Percentiles rank a stretch among this genome's conserved stretches.
phyloP scores from a whole-genome alignment of 495 filamentous ascomycete genomes.

The Baudoinia panamericana region DNA sequence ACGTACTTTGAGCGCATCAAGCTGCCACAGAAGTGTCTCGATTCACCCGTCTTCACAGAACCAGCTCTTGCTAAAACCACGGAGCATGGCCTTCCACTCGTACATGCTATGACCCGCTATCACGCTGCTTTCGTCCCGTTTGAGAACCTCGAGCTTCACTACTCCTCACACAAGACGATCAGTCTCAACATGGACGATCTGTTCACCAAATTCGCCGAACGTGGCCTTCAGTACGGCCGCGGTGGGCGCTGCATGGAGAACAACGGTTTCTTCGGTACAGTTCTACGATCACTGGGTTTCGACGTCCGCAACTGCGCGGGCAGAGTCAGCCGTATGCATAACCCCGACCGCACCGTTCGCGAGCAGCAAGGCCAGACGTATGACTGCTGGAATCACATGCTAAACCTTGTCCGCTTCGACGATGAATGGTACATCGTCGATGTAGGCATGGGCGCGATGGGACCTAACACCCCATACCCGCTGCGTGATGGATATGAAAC shows the following conservation, averaged over 20 bases:
- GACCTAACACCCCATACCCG: constrained; percentile 29
- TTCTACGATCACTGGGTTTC: constrained; percentile 52
- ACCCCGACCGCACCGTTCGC: constrained; percentile 3
- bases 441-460: constrained; percentile 57
- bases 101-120: constrained; percentile 9
- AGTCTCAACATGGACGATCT: constrained; percentile 44
- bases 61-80: constrained; percentile 5
- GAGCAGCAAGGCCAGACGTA: constrained; percentile 14
- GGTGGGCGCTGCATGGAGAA: constrained; percentile 74
- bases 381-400: constrained; percentile 48
- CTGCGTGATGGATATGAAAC: constrained; percentile 13
- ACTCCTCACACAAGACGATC: constrained; percentile 40
- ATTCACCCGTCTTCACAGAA: constrained; percentile 4
- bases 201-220: constrained; percentile 50
- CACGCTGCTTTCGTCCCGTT: constrained; percentile 43
- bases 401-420: constrained; percentile 50
- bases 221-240: constrained; percentile 31
- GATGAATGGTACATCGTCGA: constrained; percentile 47
- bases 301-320: constrained; percentile 23
- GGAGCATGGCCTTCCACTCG: constrained; percentile 14
- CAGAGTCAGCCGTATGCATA: constrained; percentile 7
- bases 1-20: constrained; percentile 12
- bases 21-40: constrained; percentile 2
- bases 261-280: constrained; percentile 51
- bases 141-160: constrained; percentile 52